Evolutionary conservation across 306 rosid species (phyloP), one percentile per base, ranked within the genome.

Genomic region (Aeschynomene evenia): DNA sequence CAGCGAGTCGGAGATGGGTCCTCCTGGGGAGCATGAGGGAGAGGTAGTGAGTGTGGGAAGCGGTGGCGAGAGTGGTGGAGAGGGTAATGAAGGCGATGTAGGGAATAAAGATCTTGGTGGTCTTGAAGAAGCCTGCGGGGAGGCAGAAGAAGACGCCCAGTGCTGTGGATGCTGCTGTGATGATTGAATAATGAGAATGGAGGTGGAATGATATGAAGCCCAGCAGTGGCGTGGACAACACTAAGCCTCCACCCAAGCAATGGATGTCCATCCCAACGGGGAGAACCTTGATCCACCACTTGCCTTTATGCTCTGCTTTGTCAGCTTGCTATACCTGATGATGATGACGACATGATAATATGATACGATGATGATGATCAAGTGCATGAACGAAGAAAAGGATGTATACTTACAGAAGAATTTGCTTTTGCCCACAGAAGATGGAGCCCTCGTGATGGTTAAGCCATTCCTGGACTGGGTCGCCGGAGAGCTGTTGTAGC

Each of bases 261-360:
- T 81, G 63, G 98, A 80, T 14, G 98, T 87, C 96, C 95, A 92
- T 14, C 69, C 89, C 31, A 92, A n/a, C 0, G 95, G 77, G 0
- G 92, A 79, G 50, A 79, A 78, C 36, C 57, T 63, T 60, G 81
- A 43, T 12, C 54, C 77, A n/a, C n/a, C n/a, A 10, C 11, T 52
- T 0, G 75, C 39, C 10, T 48, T 43, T 75, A 92, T 83, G 14
- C 85, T 68, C 13, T 60, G 73, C 11, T 72, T 8, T 18, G 91
- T 85, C 29, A 92, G 83, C 12, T 72, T 77, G 24, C 29, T 72
- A 74, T 89, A 89, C 78, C 98, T 92, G 92, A n/a, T n/a, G n/a
- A n/a, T n/a, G n/a, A n/a, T n/a, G n/a, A n/a, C n/a, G n/a, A n/a
- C n/a, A n/a, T n/a, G n/a, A n/a, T n/a, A n/a, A n/a, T n/a, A n/a